phyloP scores from a whole-genome alignment of 805 yeast species.

The Ogataea thermomethanolica region DNA sequence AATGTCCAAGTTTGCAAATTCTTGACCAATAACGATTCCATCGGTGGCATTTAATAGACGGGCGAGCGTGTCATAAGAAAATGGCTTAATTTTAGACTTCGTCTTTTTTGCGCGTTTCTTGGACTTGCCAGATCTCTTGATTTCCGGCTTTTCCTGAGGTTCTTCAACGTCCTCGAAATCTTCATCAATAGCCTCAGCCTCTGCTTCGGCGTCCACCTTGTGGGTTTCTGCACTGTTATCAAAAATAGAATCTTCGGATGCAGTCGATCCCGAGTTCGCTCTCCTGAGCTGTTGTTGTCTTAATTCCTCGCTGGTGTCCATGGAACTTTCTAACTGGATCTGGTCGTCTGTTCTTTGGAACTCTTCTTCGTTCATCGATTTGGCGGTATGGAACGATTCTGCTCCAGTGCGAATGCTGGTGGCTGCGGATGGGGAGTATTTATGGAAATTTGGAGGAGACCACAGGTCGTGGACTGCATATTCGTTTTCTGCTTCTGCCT shows the following conservation, averaged over 20 bases:
- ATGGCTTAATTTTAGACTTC: slow-evolving; percentile 30
- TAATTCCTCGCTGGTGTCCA: not conserved
- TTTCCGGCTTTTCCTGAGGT: slow-evolving; percentile 8
- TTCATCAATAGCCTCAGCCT: slow-evolving; percentile 10
- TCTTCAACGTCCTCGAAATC: slow-evolving; percentile 23
- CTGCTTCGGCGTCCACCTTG: not conserved
- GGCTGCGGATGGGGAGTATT: slow-evolving; percentile 12
- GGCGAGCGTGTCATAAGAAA: slow-evolving; percentile 43
- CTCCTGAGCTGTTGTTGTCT: slow-evolving; percentile 4
- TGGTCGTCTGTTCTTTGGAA: too few species aligned
- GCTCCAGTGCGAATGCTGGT: slow-evolving; percentile 19
- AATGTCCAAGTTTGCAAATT: slow-evolving; percentile 68
- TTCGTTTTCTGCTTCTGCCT: slow-evolving; percentile 10
- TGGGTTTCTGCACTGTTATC: slow-evolving; percentile 7
- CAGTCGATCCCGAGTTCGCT: slow-evolving; percentile 13
- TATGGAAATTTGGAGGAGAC: not conserved
- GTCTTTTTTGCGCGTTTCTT: slow-evolving; percentile 17
- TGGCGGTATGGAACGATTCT: slow-evolving; percentile 28
- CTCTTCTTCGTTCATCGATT: slow-evolving; percentile 2
- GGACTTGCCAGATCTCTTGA: not conserved
- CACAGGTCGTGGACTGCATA: not conserved
- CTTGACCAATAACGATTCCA: slow-evolving; percentile 62
- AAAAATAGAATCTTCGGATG: slow-evolving; percentile 18
- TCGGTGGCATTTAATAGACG: slow-evolving; percentile 53
- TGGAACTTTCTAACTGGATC: too few species aligned